Base-by-base conservation (phyloP, 1,139 yeast genomes). In the Yamadazyma taylorii region DNA sequence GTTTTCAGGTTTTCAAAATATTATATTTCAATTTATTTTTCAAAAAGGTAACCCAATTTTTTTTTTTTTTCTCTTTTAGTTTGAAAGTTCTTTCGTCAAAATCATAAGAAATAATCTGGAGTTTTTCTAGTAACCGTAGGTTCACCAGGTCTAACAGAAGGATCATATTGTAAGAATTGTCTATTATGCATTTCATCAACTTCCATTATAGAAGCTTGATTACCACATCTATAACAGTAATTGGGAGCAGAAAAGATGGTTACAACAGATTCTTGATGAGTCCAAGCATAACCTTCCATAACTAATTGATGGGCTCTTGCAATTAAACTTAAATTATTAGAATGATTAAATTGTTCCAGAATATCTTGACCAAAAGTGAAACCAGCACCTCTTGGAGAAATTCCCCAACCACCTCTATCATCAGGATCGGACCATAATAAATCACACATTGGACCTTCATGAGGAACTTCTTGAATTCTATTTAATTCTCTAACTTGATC, bases 371-470 rank as follows among this genome's bases (percentile, higher is more conserved):
- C 77, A 63, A 71, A 71, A 55, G 75, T 67, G 78, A 85, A 94
- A 43, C 98, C 98, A 35, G 98, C 98, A 54, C 98, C 98, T 66
- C 98, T 79, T 49, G 98, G 97, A 40, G 95, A 85, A 47, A 92
- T 81, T 17, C 96, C 96, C 98, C 98, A 94, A 39, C 94, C 90
- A 43, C 88, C 88, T 48, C 95, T 81, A 56, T 88, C 96, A 58
- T 92, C 98, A 2, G 98, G 98, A 57, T 92, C 98, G 7, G 95
- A 85, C 98, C 98, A 92, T 42, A 92, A 71, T 56, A 92, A 70
- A 61, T 92, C 98, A 66, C 97, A 92, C 96, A 92, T 92, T 37
- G 97, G 96, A 27, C 98, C 98, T 63, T 92, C 98, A 59, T 92
- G 98, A 24, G 98, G 98, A 36, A 92, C 97, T 66, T 92, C 98